A percentile compares a stretch with the other conserved stretches of the same genome.
Conservation (phyloP, 768 basidiomycete genomes). For the Lactarius vividus region DNA sequence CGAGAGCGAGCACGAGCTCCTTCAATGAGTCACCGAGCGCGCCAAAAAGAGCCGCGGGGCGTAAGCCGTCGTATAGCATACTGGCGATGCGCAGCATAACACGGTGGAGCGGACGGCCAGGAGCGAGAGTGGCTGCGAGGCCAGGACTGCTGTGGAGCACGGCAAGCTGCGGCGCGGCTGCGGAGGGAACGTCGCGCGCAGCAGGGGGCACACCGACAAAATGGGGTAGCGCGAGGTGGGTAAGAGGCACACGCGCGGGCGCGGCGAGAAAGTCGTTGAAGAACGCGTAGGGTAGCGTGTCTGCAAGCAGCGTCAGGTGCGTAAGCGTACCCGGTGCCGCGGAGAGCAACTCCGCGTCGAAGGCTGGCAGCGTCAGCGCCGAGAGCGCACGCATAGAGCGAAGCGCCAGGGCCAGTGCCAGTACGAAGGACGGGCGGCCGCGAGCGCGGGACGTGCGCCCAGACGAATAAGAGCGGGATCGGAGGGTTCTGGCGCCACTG, state of each 20-base stretch:
- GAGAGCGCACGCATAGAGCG: constrained; percentile 34
- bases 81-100: constrained; percentile 31
- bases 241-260: constrained; percentile 29
- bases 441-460: constrained; percentile 26
- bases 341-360: constrained; percentile 30
- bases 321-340: constrained; percentile 30
- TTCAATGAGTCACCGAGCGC: constrained; percentile 29
- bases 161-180: constrained; percentile 27
- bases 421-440: constrained; percentile 27
- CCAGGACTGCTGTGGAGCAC: constrained; percentile 30
- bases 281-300: constrained; percentile 29
- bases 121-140: constrained; percentile 31
- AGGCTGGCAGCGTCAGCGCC: constrained; percentile 32
- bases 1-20: constrained; percentile 24
- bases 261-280: constrained; percentile 31
- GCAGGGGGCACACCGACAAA: constrained; percentile 15
- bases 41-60: constrained; percentile 34
- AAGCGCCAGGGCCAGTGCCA: constrained; percentile 34
- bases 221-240: constrained; percentile 13
- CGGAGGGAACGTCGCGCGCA: constrained; percentile 19
- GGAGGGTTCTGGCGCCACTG: constrained; percentile 17
- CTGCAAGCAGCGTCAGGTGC: constrained; percentile 30
- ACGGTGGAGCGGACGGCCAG: constrained; percentile 31
- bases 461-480: constrained; percentile 22
- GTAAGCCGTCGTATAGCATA: constrained; percentile 37